Percentiles rank a stretch among this genome's conserved stretches.
Conservation (phyloP, 371 early-diverging fungal genomes). For the Rhizomucor pusillus region DNA sequence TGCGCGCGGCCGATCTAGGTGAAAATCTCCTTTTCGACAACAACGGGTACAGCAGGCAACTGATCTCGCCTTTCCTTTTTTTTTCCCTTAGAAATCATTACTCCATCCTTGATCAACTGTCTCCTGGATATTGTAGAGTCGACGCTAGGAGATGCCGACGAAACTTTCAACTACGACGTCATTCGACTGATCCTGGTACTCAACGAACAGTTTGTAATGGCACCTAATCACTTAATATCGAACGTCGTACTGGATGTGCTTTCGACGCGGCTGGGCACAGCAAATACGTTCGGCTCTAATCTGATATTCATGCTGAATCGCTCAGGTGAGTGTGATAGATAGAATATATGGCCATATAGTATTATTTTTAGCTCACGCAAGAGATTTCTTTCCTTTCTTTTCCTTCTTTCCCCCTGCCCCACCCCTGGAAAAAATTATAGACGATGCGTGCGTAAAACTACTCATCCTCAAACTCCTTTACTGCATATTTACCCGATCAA, state of each 20-base stretch:
- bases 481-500: conserved; percentile 58
- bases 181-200: conserved; percentile 68
- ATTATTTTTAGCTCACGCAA: neutral
- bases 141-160: conserved; percentile 64
- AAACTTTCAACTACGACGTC: conserved; percentile 68
- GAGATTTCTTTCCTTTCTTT: neutral
- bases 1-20: conserved; percentile 63
- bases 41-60: no score
- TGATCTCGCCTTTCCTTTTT: neutral
- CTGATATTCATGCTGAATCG: conserved; percentile 86
- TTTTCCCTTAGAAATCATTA: conserved; percentile 29
- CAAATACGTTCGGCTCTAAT: conserved; percentile 80
- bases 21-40: no score
- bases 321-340: conserved; percentile 46
- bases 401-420: conserved; percentile 19
- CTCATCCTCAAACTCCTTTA: conserved; percentile 72
- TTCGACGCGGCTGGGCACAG: conserved; percentile 54
- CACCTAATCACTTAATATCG: conserved; percentile 18
- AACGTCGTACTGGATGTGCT: conserved; percentile 63
- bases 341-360: neutral
- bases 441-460: conserved; percentile 65
- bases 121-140: conserved; percentile 72
- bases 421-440: conserved; percentile 16
- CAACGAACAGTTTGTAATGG: conserved; percentile 72
- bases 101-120: conserved; percentile 44